phyloP scores from a whole-genome alignment of 257 asterid genomes.

The Cordia subcordata region DNA sequence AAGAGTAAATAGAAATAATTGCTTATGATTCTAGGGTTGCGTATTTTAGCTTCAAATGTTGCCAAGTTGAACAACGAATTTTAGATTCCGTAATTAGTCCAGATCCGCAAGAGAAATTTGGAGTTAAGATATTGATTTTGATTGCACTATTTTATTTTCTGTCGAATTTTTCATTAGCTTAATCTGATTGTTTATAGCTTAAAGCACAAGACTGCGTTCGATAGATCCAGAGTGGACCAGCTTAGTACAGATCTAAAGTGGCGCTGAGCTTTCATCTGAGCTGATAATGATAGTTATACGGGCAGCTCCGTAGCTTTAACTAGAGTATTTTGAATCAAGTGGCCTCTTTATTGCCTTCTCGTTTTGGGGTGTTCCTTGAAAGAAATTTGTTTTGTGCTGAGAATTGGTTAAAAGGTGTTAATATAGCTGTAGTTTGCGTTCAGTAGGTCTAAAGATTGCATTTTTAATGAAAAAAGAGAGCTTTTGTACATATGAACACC shows the following conservation, averaged over 20 bases:
- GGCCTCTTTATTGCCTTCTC: too few species aligned
- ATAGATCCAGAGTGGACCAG: not conserved
- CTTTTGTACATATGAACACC: too few species aligned
- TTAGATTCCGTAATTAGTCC: constrained; percentile 12
- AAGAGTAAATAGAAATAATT: not conserved
- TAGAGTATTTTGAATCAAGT: too few species aligned
- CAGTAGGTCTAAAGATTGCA: too few species aligned
- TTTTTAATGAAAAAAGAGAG: too few species aligned
- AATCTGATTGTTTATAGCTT: not conserved
- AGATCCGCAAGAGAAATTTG: constrained; percentile 41
- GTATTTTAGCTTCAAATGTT: constrained; percentile 13
- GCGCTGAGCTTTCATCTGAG: not conserved
- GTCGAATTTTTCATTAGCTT: not conserved
- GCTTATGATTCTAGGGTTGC: constrained; percentile 36
- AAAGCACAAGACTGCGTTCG: too few species aligned
- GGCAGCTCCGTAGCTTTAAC: too few species aligned
- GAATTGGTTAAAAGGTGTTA: too few species aligned
- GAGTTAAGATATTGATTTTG: constrained; percentile 15
- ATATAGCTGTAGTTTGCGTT: too few species aligned
- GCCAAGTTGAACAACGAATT: constrained; percentile 16
- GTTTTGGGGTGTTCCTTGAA: too few species aligned
- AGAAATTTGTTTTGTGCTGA: too few species aligned
- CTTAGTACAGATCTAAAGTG: not conserved
- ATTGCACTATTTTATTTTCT: constrained; percentile 8
- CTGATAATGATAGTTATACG: too few species aligned